Evolutionary conservation across 192 early-diverging fungal species (phyloP), one percentile per base, ranked within the genome.

Genomic region (Coemansia sp.): DNA sequence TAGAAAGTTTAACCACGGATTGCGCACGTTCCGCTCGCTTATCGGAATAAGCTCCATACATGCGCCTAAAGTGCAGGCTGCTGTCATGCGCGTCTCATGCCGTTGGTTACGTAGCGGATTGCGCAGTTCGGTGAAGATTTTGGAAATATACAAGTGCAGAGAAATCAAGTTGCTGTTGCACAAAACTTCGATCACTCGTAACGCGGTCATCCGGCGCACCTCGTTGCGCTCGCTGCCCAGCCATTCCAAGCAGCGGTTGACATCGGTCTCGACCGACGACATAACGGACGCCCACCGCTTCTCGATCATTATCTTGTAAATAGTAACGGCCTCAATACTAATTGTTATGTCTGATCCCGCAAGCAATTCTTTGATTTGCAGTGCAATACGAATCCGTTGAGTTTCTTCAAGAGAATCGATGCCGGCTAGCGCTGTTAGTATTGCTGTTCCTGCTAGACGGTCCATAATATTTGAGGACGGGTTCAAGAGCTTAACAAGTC

Each of bases 121-220:
- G 93, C 93, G 94, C 24, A 99, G 86, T 45, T 90, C 66, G 11
- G 95, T 91, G 22, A 99, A 70, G 23, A 97, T 92, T 88, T 70
- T 91, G 91, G 51, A 12, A 29, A 29, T 29, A 29, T 29, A 29
- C 14, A 85, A 83, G 64, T 92, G 94, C 15, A 97, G 85, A 24
- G 95, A 76, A 35, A 91, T 89, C 14, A 93, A 91, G 14, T 57
- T 51, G 14, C 61, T 63, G 27, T 50, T 24, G 52, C 65, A 70
- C 39, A 69, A 50, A 14, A 65, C 68, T 45, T 80, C 66, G 21
- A 80, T 58, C 24, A 80, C 8, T 17, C 63, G 48, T 60, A 80
- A 59, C 32, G 77, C 60, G 4, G 72, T 75, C 52, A 67, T 60
- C 50, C 71, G 62, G 23, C 72, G 72, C 48, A 68, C 59, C 15